Evolutionary conservation across 306 rosid genomes (phyloP).

Genomic region (Begonia masoniana): DNA sequence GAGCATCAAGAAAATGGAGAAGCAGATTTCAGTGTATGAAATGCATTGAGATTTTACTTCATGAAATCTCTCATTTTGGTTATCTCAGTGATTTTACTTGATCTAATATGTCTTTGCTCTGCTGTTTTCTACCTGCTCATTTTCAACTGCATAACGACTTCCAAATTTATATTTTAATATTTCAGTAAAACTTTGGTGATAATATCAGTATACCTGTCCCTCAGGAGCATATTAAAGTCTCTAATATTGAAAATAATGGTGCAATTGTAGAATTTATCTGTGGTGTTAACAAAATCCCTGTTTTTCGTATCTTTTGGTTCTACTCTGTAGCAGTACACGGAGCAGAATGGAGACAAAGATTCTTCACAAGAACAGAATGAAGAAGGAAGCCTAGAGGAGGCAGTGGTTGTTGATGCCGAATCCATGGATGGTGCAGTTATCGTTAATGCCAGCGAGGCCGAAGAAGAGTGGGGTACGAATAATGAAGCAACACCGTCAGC

Average conservation of each 20-base stretch:
- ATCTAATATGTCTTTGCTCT: no score
- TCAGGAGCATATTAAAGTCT: no score
- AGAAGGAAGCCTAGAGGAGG: constrained; percentile 95
- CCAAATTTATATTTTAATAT: no score
- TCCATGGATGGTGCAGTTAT: constrained; percentile 86
- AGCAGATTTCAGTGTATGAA: constrained; percentile 47
- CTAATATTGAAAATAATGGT: no score
- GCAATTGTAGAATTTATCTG: no score
- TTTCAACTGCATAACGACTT: no score
- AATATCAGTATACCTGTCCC: no score
- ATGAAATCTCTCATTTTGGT: no score
- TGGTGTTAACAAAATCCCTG: no score
- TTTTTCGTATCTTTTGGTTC: constrained; percentile 1
- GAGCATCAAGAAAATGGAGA: constrained; percentile 84
- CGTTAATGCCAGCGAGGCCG: constrained; percentile 77
- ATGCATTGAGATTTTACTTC: not conserved
- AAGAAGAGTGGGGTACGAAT: constrained; percentile 83
- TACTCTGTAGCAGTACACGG: constrained; percentile 21
- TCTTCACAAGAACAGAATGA: constrained; percentile 46
- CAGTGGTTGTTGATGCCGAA: constrained; percentile 85
- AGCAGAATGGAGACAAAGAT: constrained; percentile 21
- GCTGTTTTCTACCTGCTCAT: no score
- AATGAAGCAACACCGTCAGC: constrained; percentile 61
- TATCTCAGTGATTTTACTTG: no score
- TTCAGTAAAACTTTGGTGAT: no score